These are phyloP conservation scores for Tremellales sp. DNA, from an alignment of 1,284 basidiomycete species.

Conservation along the genomic window DNA sequence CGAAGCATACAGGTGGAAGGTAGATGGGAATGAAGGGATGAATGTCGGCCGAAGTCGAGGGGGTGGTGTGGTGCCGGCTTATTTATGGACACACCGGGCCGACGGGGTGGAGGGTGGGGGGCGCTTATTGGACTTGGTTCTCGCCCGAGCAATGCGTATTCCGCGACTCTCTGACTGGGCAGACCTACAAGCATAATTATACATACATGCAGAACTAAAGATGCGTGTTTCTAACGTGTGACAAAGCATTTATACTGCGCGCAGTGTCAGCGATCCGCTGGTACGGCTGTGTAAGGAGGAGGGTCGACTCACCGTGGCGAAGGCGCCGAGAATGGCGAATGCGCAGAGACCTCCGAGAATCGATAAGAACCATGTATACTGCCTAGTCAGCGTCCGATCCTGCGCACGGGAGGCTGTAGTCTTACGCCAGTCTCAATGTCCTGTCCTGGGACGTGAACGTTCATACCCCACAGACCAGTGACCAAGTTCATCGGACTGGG, in stretches of 20 bases:
- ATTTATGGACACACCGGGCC: too few relatives aligned
- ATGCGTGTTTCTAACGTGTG: conserved; percentile 13
- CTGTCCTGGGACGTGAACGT: conserved; percentile 70
- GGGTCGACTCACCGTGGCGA: conserved; percentile 56
- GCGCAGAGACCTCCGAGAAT: conserved; percentile 72
- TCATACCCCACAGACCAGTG: conserved; percentile 61
- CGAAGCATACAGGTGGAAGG: too few relatives aligned
- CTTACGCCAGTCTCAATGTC: conserved; percentile 52
- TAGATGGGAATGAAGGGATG: too few relatives aligned
- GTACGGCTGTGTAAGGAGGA: neutral
- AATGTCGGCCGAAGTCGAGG: too few relatives aligned
- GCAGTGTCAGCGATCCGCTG: neutral
- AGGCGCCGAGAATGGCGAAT: conserved; percentile 76
- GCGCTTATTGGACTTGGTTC: too few relatives aligned
- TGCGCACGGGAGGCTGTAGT: too few relatives aligned
- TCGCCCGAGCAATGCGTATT: too few relatives aligned
- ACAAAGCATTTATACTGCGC: conserved; percentile 20
- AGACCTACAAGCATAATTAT: too few relatives aligned
- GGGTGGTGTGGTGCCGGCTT: too few relatives aligned
- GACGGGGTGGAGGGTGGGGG: too few relatives aligned
- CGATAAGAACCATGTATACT: conserved; percentile 74
- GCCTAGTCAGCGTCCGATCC: conserved; percentile 1
- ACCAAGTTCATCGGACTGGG: conserved; percentile 87
- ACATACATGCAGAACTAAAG: too few relatives aligned
- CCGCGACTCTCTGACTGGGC: too few relatives aligned